Evolutionary conservation across 2,329 filamentous ascomycete genomes (phyloP).

Genomic region (Westerdykella aurantiaca): DNA sequence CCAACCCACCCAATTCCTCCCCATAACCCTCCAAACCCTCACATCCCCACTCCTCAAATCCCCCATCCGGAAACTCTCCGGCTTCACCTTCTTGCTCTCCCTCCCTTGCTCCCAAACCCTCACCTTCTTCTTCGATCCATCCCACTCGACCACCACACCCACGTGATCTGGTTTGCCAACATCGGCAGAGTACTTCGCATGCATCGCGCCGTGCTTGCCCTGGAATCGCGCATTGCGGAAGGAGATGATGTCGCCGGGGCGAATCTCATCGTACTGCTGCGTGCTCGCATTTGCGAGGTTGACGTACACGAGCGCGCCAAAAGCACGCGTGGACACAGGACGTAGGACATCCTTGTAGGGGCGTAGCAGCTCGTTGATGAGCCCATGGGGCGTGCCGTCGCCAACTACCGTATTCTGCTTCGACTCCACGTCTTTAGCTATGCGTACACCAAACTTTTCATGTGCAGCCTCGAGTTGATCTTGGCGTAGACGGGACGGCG

Average conservation of each 20-base stretch:
- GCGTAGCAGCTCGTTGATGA: conserved; percentile 73
- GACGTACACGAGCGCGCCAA: conserved; percentile 86
- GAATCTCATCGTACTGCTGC: conserved; percentile 85
- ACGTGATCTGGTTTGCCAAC: conserved; percentile 88
- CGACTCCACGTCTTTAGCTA: conserved; percentile 62
- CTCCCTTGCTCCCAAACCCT: conserved; percentile 91
- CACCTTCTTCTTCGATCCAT: conserved; percentile 97
- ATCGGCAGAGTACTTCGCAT: conserved; percentile 84
- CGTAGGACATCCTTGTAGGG: conserved; percentile 67
- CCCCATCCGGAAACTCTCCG: conserved; percentile 89
- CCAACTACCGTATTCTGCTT: conserved; percentile 78
- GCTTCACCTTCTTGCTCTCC: conserved; percentile 87
- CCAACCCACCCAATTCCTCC: conserved; percentile 89
- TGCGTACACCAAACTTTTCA: conserved; percentile 70
- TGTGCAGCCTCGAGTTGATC: conserved; percentile 89
- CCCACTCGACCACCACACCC: conserved; percentile 89
- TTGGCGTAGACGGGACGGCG: conserved; percentile 75
- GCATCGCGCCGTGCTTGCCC: conserved; percentile 91
- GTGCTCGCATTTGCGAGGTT: conserved; percentile 94
- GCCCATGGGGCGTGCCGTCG: conserved; percentile 71
- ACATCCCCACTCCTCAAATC: conserved; percentile 91
- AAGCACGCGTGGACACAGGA: conserved; percentile 82
- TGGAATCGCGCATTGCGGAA: conserved; percentile 92
- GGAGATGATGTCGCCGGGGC: conserved; percentile 84
- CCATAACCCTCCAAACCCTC: conserved; percentile 95